These are phyloP conservation scores for Umbilicus rupestris DNA, from an alignment of 164 flowering plant species.

Conservation along the genomic window DNA sequence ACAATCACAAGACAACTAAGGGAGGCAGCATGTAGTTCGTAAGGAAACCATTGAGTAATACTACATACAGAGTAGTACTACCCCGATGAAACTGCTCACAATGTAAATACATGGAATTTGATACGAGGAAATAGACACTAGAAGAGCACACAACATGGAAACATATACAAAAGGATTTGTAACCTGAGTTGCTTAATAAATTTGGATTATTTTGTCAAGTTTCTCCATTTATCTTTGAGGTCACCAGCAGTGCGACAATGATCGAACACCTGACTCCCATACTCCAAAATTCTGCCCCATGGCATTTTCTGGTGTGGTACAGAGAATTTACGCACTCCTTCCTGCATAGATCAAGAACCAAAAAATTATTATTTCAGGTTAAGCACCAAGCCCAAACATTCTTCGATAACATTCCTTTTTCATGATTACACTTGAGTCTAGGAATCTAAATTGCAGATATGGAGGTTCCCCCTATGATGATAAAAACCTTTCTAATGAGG, in stretches of 20 bases:
- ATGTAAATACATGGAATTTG: background rate
- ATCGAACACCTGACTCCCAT: background rate
- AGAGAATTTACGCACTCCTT: background rate
- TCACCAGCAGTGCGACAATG: conserved; percentile 1
- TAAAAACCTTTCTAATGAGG: background rate
- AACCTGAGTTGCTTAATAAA: background rate
- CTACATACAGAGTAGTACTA: background rate
- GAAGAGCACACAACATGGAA: background rate
- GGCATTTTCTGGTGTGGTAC: background rate
- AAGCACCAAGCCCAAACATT: background rate
- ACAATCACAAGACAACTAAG: background rate
- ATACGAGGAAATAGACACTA: background rate
- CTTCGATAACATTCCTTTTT: background rate
- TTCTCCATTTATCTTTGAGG: conserved; percentile 11
- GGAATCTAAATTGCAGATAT: background rate
- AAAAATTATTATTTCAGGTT: background rate
- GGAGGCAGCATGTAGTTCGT: background rate
- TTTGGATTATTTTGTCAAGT: background rate
- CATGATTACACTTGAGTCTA: background rate
- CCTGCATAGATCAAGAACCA: background rate
- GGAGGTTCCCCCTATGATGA: background rate
- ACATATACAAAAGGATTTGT: background rate
- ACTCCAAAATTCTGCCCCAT: conserved; percentile 6
- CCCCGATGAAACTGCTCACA: background rate
- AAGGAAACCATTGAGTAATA: background rate